Percentiles rank a stretch among this genome's conserved stretches.
Evolutionary conservation across 192 early-diverging fungal species (phyloP).

Genomic region (Coemansia sp.): DNA sequence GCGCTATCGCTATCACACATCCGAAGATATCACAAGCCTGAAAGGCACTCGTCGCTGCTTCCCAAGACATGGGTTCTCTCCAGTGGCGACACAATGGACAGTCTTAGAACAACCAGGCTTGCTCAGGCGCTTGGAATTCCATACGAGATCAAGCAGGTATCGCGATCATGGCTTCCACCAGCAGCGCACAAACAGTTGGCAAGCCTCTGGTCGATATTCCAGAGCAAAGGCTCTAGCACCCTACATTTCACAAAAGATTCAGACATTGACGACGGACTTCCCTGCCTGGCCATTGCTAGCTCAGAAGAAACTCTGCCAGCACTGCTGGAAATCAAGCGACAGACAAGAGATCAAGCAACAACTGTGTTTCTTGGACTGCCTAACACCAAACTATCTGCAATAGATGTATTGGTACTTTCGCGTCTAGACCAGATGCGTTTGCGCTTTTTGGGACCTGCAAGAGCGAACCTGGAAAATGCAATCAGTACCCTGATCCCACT

Average conservation of each 20-base stretch:
- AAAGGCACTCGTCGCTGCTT: constrained; percentile 44
- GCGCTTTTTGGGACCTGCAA: constrained; percentile 35
- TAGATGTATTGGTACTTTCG: constrained; percentile 45
- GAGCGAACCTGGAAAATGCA: constrained; percentile 48
- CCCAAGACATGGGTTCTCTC: constrained; percentile 43
- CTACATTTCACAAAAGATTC: constrained; percentile 15
- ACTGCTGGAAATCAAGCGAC: constrained; percentile 29
- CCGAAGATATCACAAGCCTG: constrained; percentile 15
- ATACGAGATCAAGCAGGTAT: constrained; percentile 15
- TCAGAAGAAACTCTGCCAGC: constrained; percentile 28
- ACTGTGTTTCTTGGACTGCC: constrained; percentile 38
- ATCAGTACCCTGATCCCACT: constrained; percentile 38
- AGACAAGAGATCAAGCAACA: constrained; percentile 15
- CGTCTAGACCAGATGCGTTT: constrained; percentile 46
- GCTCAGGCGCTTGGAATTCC: constrained; percentile 31
- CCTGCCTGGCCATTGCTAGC: constrained; percentile 38
- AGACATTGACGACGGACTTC: constrained; percentile 12
- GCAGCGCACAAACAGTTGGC: constrained; percentile 8
- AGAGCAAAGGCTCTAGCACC: neutral
- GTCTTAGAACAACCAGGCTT: constrained; percentile 17
- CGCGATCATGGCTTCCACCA: constrained; percentile 1
- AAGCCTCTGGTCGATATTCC: constrained; percentile 10
- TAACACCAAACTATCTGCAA: constrained; percentile 19
- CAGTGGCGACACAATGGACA: constrained; percentile 12
- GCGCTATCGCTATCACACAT: neutral